These are phyloP conservation scores for Cryptococcus sp. DNA, from an alignment of 1,284 basidiomycete species.

Conservation along the genomic window DNA sequence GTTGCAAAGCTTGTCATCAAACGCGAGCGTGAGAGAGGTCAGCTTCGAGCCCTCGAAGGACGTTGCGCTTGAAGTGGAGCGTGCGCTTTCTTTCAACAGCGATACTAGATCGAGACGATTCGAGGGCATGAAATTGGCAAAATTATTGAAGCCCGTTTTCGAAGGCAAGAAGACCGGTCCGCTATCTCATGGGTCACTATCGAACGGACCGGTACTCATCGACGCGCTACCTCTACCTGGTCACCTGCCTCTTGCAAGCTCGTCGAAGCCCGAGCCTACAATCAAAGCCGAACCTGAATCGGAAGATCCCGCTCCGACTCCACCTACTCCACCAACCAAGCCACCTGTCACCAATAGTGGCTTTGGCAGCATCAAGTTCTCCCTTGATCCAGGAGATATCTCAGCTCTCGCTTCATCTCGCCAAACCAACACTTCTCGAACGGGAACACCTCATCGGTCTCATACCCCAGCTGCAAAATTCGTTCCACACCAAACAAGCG, in stretches of 20 bases:
- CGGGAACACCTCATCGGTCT: constrained; percentile 7
- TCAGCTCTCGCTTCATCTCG: constrained; percentile 11
- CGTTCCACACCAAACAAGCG: background rate
- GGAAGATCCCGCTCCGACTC: background rate
- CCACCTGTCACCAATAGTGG: constrained; percentile 1
- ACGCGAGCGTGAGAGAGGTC: background rate
- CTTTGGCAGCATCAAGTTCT: constrained; percentile 32
- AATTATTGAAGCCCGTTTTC: constrained; percentile 5
- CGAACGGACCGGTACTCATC: constrained; percentile 17
- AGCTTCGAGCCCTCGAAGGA: constrained; percentile 17
- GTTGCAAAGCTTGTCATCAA: background rate
- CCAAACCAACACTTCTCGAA: background rate
- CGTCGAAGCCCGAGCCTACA: background rate
- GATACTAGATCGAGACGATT: constrained; percentile 5
- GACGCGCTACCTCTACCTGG: constrained; percentile 21
- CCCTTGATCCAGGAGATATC: constrained; percentile 27
- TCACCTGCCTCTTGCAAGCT: constrained; percentile 2
- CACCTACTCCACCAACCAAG: constrained; percentile 4
- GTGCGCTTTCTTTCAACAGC: background rate
- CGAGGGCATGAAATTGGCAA: constrained; percentile 11
- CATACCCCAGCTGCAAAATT: constrained; percentile 19
- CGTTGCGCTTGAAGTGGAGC: constrained; percentile 9
- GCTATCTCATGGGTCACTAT: background rate
- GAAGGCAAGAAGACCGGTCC: background rate
- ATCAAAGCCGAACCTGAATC: background rate